Evolutionary conservation across 768 basidiomycete genomes (phyloP), one percentile per base, ranked within the genome.

Genomic region (Tulasnella sp.): DNA sequence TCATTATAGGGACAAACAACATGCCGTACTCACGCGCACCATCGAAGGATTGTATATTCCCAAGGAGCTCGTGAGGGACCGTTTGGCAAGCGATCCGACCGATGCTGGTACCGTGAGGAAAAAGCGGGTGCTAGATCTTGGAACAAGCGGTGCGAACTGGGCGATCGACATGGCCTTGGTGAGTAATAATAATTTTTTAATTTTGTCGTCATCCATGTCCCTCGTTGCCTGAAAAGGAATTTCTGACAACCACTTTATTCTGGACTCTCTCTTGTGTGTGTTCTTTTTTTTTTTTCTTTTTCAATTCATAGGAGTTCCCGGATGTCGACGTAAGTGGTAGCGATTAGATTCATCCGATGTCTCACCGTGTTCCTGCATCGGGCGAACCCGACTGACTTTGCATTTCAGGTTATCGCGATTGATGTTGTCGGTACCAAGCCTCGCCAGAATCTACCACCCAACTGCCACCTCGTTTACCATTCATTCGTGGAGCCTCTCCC

Each of bases 131-230:
- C 30, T 59, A 19, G 56, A 59, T 30, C 45, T 59, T 7, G 56
- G 56, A 32, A 56, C 24, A 29, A 51, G 55, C 27, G 50, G 29
- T 4, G 29, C 21, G 43, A 59, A 49, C 47, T 50, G 58, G 58
- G 47, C 48, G 19, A 59, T 59, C 15, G 58, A 59, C 48, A 59
- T 59, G 58, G 58, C 58, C n/a, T 24, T 50, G 29, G 58, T 59
- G 23, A 50, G 58, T 59, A 5, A 4, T 11, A 21, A 5, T 51
- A 13, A 19, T 24, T 13, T 34, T 30, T 23, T 10, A 34, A 19
- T 19, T 38, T 5, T 38, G 34, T 38, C 27, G 29, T 53, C 27
- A n/a, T 19, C 11, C 4, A 11, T 2, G 1, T 4, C 17, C 17
- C 30, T n/a, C n/a, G n/a, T n/a, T n/a, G n/a, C n/a, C n/a, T n/a